A percentile compares a stretch with the other conserved stretches of the same genome.
phyloP scores from a whole-genome alignment of 345 rosid species.

The Pseudoturritis turrita region DNA sequence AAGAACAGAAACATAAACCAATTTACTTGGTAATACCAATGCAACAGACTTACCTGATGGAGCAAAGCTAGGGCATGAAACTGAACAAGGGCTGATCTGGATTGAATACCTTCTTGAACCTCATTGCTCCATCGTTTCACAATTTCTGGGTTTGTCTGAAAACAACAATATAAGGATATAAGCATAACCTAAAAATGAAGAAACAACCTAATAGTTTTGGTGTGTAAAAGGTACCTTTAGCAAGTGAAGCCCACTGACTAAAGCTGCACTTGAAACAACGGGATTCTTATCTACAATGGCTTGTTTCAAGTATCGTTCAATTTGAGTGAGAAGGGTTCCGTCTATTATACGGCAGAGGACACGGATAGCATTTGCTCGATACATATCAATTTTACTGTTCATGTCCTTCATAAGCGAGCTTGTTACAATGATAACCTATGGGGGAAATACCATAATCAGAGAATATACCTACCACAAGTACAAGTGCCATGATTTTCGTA shows the following conservation, averaged over 20 bases:
- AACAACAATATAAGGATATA: conserved; percentile 6
- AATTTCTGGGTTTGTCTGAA: conserved; percentile 79
- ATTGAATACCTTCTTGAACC: conserved; percentile 98
- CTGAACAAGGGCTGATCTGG: conserved; percentile 96
- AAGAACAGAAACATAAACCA: background rate
- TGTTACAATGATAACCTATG: conserved; percentile 92
- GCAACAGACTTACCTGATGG: conserved; percentile 55
- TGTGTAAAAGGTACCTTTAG: conserved; percentile 57
- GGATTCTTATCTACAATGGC: conserved; percentile 99
- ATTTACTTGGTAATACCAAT: conserved; percentile 9
- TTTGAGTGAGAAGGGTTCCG: conserved; percentile 88
- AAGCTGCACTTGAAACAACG: conserved; percentile 97
- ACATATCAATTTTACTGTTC: conserved; percentile 98
- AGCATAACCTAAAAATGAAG: background rate
- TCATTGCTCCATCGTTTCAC: conserved; percentile 99
- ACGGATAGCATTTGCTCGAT: conserved; percentile 96
- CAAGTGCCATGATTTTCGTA: background rate
- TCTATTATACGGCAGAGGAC: conserved; percentile 94
- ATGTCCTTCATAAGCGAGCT: conserved; percentile 99
- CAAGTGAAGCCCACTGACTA: conserved; percentile 94
- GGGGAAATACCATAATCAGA: background rate
- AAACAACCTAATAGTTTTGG: background rate
- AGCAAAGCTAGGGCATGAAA: conserved; percentile 93
- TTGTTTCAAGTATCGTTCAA: conserved; percentile 94
- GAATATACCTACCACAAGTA: background rate